Evolutionary conservation across 192 early-diverging fungal species (phyloP).

Genomic region (Dimargaris cristalligena): DNA sequence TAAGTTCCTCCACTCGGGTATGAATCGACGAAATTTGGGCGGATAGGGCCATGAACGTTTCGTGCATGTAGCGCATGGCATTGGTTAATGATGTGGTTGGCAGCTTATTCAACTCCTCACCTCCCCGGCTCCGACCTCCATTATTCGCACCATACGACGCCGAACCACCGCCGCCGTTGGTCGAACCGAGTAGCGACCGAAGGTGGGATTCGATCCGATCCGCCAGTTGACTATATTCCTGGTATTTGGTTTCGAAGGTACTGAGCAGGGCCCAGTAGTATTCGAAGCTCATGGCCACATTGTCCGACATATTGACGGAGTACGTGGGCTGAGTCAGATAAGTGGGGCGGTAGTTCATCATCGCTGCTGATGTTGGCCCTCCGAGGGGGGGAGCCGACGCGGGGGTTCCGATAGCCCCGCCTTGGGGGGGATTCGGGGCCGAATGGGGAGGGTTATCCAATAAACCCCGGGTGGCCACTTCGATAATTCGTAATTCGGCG

Average conservation of each 20-base stretch:
- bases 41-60: neutral
- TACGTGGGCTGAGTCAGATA: no score
- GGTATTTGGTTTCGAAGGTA: neutral
- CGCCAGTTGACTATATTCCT: slow-evolving; percentile 5
- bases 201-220: slow-evolving; percentile 3
- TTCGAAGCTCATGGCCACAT: slow-evolving; percentile 1
- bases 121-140: neutral
- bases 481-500: slow-evolving; percentile 1
- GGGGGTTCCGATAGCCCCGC: no score
- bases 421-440: no score
- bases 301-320: no score
- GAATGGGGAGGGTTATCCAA: neutral
- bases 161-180: neutral
- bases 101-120: neutral
- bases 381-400: no score
- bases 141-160: neutral
- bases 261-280: slow-evolving; percentile 1
- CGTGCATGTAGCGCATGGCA: slow-evolving; percentile 9
- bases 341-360: no score
- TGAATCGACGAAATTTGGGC: neutral
- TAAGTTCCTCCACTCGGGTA: neutral
- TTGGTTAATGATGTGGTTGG: slow-evolving; percentile 6
- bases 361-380: no score
- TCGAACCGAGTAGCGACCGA: neutral
- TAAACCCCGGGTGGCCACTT: neutral